Conservation (phyloP, 2,329 filamentous ascomycete genomes). For the Trichoderma endophyticum region DNA sequence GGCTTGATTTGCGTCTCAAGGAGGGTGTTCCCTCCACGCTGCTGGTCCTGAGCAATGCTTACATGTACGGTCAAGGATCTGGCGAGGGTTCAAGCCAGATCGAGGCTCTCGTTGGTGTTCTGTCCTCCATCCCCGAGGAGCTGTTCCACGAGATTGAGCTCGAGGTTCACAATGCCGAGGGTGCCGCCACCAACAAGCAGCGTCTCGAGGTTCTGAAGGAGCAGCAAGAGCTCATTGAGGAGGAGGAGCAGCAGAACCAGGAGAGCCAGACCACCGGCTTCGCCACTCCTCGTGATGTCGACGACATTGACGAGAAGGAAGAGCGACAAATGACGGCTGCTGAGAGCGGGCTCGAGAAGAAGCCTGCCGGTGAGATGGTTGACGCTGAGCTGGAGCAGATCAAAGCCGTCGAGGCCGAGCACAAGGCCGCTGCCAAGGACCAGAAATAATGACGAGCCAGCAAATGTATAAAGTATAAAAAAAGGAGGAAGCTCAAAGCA, state of each 20-base stretch:
- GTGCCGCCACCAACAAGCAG: conserved; percentile 97
- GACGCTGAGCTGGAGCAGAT: conserved; percentile 52
- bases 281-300: conserved; percentile 75
- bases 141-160: conserved; percentile 99
- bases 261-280: conserved; percentile 73
- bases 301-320: conserved; percentile 94
- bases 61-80: conserved; percentile 89
- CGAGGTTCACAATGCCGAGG: conserved; percentile 94
- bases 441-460: conserved; percentile 38
- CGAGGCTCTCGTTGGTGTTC: conserved; percentile 84
- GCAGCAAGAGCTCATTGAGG: conserved; percentile 95
- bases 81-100: conserved; percentile 88
- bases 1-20: conserved; percentile 89
- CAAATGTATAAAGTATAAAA: conserved; percentile 37
- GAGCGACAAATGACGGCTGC: conserved; percentile 58
- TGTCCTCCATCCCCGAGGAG: conserved; percentile 94
- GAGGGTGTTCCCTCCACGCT: conserved; percentile 96
- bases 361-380: conserved; percentile 51
- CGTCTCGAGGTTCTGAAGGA: conserved; percentile 96
- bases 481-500: conserved; percentile 21
- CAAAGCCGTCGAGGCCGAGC: conserved; percentile 29
- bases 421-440: conserved; percentile 30
- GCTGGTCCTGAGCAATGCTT: conserved; percentile 92
- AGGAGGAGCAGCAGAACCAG: conserved; percentile 90
- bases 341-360: conserved; percentile 43